These are phyloP conservation scores for Nemania sp. DNA, from an alignment of 2,329 filamentous ascomycete genomes.

Conservation along the genomic window DNA sequence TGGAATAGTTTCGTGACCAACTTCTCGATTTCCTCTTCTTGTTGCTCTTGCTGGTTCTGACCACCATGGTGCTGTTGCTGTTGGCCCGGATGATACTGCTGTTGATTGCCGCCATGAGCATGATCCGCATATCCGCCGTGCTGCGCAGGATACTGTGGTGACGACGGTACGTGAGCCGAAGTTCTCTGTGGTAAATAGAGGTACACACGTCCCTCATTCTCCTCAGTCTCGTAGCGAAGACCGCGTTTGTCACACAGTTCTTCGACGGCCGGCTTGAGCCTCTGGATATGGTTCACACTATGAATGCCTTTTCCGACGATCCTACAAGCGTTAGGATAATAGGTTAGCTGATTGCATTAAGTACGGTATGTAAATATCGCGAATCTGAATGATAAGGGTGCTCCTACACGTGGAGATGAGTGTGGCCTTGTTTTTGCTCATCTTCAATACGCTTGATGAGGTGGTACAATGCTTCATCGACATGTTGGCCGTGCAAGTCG, in stretches of 20 bases:
- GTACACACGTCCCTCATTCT: conserved; percentile 84
- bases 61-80: conserved; percentile 39
- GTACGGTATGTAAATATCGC: background rate
- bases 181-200: conserved; percentile 85
- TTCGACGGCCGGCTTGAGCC: conserved; percentile 94
- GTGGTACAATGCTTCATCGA: conserved; percentile 92
- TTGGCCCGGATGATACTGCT: conserved; percentile 41
- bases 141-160: conserved; percentile 34
- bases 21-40: conserved; percentile 14
- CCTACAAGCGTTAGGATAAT: conserved; percentile 36
- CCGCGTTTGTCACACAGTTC: conserved; percentile 81
- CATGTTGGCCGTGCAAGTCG: conserved; percentile 91
- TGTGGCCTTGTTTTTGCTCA: conserved; percentile 72
- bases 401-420: conserved; percentile 77
- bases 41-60: conserved; percentile 12
- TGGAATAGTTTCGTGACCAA: conserved; percentile 16
- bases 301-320: conserved; percentile 98
- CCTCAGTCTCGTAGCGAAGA: conserved; percentile 81
- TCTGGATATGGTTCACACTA: conserved; percentile 78
- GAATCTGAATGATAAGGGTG: background rate
- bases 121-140: conserved; percentile 39
- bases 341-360: background rate
- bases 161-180: too few relatives aligned
- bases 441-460: conserved; percentile 82
- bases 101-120: conserved; percentile 43